Percentiles rank a stretch among this genome's conserved stretches.
Conservation (phyloP, 2,329 filamentous ascomycete genomes). For the Alternaria arbusti region DNA sequence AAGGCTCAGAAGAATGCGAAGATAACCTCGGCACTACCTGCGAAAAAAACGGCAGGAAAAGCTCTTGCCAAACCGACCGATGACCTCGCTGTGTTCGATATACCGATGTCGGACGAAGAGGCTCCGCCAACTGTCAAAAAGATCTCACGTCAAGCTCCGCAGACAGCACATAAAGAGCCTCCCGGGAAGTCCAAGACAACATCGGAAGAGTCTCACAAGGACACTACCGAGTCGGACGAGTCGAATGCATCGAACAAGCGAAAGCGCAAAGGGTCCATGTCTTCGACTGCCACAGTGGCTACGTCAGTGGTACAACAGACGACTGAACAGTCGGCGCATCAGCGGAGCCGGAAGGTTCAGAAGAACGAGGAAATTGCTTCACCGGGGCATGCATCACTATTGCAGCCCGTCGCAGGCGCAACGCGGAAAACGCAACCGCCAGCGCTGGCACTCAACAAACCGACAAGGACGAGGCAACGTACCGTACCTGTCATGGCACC, state of each 20-base stretch:
- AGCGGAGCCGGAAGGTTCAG: constrained; percentile 34
- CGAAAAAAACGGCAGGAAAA: constrained; percentile 12
- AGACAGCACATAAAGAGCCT: constrained; percentile 13
- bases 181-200: not conserved
- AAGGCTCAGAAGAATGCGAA: constrained; percentile 15
- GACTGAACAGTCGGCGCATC: constrained; percentile 14
- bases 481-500: constrained; percentile 26
- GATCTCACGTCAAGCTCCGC: constrained; percentile 19
- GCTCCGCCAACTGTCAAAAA: constrained; percentile 20
- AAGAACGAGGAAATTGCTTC: constrained; percentile 33
- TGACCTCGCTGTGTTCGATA: constrained; percentile 30
- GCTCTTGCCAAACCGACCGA: constrained; percentile 3
- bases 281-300: constrained; percentile 14
- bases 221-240: constrained; percentile 32
- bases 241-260: constrained; percentile 40
- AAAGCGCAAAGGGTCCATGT: constrained; percentile 35
- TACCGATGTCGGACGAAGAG: constrained; percentile 38
- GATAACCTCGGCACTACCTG: not conserved
- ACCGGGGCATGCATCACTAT: constrained; percentile 10
- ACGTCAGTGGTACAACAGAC: constrained; percentile 12
- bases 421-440: not conserved
- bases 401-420: not conserved
- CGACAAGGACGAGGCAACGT: constrained; percentile 34
- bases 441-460: constrained; percentile 27
- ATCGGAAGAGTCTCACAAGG: constrained; percentile 11